Evolutionary conservation across 164 flowering plant species (phyloP), one percentile per base, ranked within the genome.

Genomic region (Litsea cubeba): DNA sequence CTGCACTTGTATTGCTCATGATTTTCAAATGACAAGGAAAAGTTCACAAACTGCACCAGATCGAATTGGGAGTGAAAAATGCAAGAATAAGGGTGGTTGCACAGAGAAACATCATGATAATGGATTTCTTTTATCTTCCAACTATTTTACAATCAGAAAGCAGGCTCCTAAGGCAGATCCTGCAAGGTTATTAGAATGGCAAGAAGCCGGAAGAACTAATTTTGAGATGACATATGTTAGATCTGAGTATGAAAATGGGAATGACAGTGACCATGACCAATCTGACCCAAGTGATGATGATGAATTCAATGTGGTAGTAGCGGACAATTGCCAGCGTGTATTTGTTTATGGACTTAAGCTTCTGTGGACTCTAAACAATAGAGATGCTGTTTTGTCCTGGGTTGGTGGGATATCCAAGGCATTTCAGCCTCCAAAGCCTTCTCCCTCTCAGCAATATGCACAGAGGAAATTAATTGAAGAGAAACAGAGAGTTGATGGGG

Each of bases 241-340:
- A 79, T 94, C 99, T 72, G 99, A 92, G 83, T 90, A 88, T 81
- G 99, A 94, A 84, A 91, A 92, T 85, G 93, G 92, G 65, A 92
- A 97, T 83, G 98, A 96, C 65, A 89, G 91, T 87, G 98, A 91
- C 71, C 97, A 89, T 75, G 80, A 87, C 72, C 83, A 89, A 71
- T 96, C 98, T 73, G 99, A 94, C 71, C 94, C 84, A 30, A 94
- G 98, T 86, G 99, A 94, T 81, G 99, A 96, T 85, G 99, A 96
- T 83, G 99, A 97, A 57, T 95, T 84, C 81, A 95, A 95, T 88
- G 98, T 93, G 50, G 95, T 93, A 26, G 87, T 95, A 76, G 99
- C 99, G 81, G 99, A 96, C 80, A 96, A 92, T 82, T 96, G 99
- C 77, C 97, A 87, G 77, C 94, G 97, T 32, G 87, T 94, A 25